Conservation (phyloP, 805 yeast genomes). For the Trichomonascus vanleenenianus region DNA sequence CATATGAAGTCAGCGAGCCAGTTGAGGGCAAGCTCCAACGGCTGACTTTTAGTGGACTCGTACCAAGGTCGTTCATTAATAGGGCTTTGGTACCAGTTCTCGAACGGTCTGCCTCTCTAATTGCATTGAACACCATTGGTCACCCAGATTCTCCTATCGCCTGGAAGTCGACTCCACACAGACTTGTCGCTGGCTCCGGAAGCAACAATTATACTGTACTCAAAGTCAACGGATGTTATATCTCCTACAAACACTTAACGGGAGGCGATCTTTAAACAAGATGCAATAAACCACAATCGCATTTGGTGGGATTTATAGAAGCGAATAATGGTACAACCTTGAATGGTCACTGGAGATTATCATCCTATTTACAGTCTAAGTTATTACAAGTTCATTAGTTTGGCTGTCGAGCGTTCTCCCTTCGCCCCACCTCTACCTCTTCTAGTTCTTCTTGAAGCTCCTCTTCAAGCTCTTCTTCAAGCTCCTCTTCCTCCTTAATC, state of each 20-base stretch:
- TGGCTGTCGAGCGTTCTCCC: not conserved
- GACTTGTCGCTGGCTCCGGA: constrained; percentile 13
- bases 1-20: no score
- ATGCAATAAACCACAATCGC: no score
- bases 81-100: no score
- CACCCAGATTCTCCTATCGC: constrained; percentile 12
- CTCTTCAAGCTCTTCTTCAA: constrained; percentile 21
- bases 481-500: constrained; percentile 22
- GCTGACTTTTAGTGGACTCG: no score
- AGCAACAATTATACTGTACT: constrained; percentile 17
- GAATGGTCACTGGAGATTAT: no score
- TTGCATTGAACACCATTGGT: no score
- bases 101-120: no score
- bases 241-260: not conserved
- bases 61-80: no score
- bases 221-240: not conserved
- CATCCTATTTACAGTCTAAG: not conserved
- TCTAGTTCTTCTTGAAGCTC: constrained; percentile 20
- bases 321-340: not conserved
- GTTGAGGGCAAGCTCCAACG: no score
- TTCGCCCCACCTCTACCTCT: constrained; percentile 11
- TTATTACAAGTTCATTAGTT: not conserved
- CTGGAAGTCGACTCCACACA: constrained; percentile 18
- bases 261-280: not conserved
- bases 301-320: not conserved